Base-by-base conservation (phyloP, 1,284 basidiomycete species). In the Puccinia sorghi region DNA sequence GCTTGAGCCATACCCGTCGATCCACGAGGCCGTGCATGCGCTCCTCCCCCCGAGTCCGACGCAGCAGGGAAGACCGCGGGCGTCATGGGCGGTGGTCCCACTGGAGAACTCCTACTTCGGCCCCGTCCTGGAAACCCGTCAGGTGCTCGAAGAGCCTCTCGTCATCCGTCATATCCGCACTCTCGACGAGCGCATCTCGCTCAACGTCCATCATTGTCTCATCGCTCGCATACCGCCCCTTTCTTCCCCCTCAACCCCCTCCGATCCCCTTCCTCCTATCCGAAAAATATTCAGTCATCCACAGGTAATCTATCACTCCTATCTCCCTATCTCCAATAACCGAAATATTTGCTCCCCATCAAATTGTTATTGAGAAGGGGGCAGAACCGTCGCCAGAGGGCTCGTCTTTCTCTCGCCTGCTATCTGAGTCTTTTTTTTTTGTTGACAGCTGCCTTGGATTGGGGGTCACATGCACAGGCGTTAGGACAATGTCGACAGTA, bases 171-270 rank as follows among this genome's bases (percentile, higher is more conserved):
- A 59, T 25, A 67, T 54, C 20, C 48, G 25, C 39, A 64, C 48
- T 12, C 66, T 70, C 27, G 39, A 75, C 32, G 61, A 75, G 25
- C 61, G 52, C 13, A 64, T 67, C 17, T 6, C 17, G 11, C 39
- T 77, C 41, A 69, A 67, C n/a, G 67, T 77, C 74, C 20, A 46
- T 17, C 74, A 77, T 27, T 69, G 64, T 59, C 64, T 77, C 48
- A 54, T 77, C 39, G 63, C 71, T n/a, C n/a, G 25, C 17, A 61
- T 4, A 20, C n/a, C 39, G 13, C 25, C 69, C 52, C 3, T 17
- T 15, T 22, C 41, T 6, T 43, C 22, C 25, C 20, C 22, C 39
- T 22, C 64, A 9, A 8, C 43, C 15, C 25, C 64, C 37, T 39
- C 41, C 13, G 41, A 15, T 6, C 3, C n/a, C 22, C 22, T 7